Base-by-base conservation (phyloP, 306 rosid genomes). In the Mimosa bimucronata region DNA sequence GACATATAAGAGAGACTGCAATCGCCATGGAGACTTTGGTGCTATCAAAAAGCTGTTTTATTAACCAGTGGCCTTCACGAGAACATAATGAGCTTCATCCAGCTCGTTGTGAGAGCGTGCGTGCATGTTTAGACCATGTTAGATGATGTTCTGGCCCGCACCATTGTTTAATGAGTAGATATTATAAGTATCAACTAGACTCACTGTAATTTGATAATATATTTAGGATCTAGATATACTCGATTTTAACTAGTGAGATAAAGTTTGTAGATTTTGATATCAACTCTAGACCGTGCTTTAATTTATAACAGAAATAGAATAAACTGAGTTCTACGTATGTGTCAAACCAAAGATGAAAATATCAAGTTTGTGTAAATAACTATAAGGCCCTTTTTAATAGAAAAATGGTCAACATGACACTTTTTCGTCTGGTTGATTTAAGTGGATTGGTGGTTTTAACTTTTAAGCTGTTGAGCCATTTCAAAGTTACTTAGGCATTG, bases 41-140 rank as follows among this genome's bases (percentile, higher is more conserved):
- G 25, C 53, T 26, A 21, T 29, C 55, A 66, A 25, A 80, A 83
- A 26, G 48, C 23, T 29, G 74, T 60, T 60, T 60, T 76, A 60
- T 62, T 48, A 58, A 45, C 42, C 1, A 52, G 53, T 28, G 18
- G 69, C 68, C 57, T 34, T 38, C 29, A 46, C 66, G 11, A 40
- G 61, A 71, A 76, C 77, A 58, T 70, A 58, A 26, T 50, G 58
- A 6, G 23, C 58, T 50, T 50, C 23, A 19, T 19, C 23, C 10
- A 3, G 10, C 21, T 3, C 28, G 6, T 10, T 7, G 18, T 11
- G 50, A 45, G 18, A 3, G 50, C 9, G 50, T 3, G 60, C 23
- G 2, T 0, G 23, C 9, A 14, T 1, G 0, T 26, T 60, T 61
- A 23, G 25, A 9, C 4, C 34, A 62, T 60, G 42, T 66, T 76